Percentiles rank a stretch among this genome's conserved stretches.
These are phyloP conservation scores for Monilinia aucupariae DNA, from an alignment of 2,329 filamentous ascomycete genomes.

Conservation along the genomic window DNA sequence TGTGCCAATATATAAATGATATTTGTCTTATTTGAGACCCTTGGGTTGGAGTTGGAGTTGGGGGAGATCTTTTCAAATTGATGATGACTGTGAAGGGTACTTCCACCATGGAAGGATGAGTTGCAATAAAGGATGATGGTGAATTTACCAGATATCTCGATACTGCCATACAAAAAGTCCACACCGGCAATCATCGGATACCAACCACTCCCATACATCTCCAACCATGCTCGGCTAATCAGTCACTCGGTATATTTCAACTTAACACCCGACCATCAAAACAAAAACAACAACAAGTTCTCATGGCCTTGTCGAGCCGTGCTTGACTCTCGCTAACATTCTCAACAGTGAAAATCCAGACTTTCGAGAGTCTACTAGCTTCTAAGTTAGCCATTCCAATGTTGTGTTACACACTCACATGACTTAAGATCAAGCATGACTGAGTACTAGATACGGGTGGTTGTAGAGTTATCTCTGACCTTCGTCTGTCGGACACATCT, in stretches of 20 bases:
- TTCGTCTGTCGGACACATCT: no score
- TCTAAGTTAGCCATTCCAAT: no score
- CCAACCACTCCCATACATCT: not conserved
- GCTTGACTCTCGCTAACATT: not conserved
- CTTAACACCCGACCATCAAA: not conserved
- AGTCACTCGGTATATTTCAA: not conserved
- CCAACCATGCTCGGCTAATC: no score
- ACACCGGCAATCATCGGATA: not conserved
- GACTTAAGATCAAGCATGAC: no score
- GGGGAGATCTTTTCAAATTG: no score
- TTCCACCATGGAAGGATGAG: no score
- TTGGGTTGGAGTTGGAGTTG: no score
- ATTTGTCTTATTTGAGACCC: not conserved
- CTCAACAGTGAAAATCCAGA: not conserved
- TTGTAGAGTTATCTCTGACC: no score
- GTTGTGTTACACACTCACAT: no score
- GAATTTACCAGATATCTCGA: not conserved
- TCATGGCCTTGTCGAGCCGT: not conserved
- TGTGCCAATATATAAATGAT: not conserved
- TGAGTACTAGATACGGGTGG: no score
- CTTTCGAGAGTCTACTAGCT: not conserved
- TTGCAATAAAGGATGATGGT: no score
- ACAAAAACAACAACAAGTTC: not conserved
- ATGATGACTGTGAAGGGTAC: no score
- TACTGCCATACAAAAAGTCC: not conserved